Base-by-base conservation (phyloP, 768 basidiomycete species). In the Podaxis sp. region DNA sequence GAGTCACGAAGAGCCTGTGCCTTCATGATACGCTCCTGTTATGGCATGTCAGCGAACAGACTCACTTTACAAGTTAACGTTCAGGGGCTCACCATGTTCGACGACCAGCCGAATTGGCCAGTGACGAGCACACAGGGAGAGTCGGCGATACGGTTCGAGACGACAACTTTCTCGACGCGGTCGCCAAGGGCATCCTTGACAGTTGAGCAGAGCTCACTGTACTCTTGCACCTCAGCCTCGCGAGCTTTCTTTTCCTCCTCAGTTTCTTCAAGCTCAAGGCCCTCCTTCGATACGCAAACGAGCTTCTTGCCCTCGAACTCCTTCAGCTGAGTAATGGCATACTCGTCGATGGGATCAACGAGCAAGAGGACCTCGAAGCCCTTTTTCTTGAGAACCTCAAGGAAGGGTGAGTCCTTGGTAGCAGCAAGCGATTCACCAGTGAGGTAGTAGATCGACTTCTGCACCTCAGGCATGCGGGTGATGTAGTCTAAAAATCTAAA, bases 181-280 rank as follows among this genome's bases (percentile, higher is more conserved):
- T 98, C 96, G 61, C 96, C 95, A 62, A 99, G 94, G 60, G 91
- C 92, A 69, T 99, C 96, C 86, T 98, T 99, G 81, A 98, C 93
- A 64, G 90, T 87, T 63, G 90, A 82, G 86, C 93, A 95, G 61
- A 99, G 85, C 63, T 94, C 93, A 69, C 84, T 82, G 79, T 84
- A 98, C 66, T 88, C 87, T 62, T 87, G 78, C 25, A 81, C 85
- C 76, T 96, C 93, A 63, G 87, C 84, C 81, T 98, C 96, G 53
- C 93, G 91, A 10, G 71, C 77, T 70, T 83, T 84, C 88, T 98
- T 99, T 86, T 98, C 96, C 67, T 96, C 96, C 7, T 96, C 94
- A 14, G 93, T 95, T 84, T 99, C 96, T 79, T 98, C 95, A 62
- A 98, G 91, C 82, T 99, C 96, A 61, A 99, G 89, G 60, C 96